Conservation (phyloP, 2,329 filamentous ascomycete genomes). For the Coniella lustricola region DNA sequence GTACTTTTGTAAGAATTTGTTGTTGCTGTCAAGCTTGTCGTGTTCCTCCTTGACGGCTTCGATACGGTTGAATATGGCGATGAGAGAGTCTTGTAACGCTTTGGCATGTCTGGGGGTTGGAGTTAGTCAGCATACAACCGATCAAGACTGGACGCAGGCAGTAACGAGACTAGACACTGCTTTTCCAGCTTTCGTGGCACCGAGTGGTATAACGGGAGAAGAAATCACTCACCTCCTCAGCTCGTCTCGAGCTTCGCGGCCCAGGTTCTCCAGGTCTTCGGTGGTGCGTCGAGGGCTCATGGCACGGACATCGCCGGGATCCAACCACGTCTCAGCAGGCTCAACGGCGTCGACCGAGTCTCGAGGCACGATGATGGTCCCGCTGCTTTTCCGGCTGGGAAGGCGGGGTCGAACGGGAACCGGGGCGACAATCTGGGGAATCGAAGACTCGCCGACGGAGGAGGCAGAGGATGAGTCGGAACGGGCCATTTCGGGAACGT, state of each 20-base stretch:
- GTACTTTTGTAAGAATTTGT: conserved; percentile 96
- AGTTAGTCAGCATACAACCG: conserved; percentile 12
- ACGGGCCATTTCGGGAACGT: conserved; percentile 21
- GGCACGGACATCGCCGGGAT: conserved; percentile 80
- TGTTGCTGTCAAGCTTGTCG: conserved; percentile 93
- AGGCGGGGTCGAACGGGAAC: conserved; percentile 57
- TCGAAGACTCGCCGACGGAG: conserved; percentile 25
- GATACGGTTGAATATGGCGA: conserved; percentile 86
- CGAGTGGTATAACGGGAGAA: too few relatives aligned
- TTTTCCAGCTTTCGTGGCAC: too few relatives aligned
- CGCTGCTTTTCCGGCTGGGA: conserved; percentile 69
- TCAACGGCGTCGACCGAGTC: conserved; percentile 64
- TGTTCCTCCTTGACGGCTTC: conserved; percentile 92
- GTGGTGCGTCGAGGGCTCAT: conserved; percentile 92
- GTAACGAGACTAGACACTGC: too few relatives aligned
- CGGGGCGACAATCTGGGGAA: conserved; percentile 40
- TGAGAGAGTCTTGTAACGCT: conserved; percentile 77
- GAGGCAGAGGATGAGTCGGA: conserved; percentile 29
- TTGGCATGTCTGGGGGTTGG: conserved; percentile 66
- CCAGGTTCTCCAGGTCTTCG: conserved; percentile 82
- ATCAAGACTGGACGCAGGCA: neutral
- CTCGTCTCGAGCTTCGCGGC: conserved; percentile 69
- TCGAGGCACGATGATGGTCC: conserved; percentile 74
- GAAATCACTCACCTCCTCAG: conserved; percentile 51
- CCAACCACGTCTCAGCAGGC: conserved; percentile 66